Evolutionary conservation across 129 eudicot genomes (phyloP), one percentile per base, ranked within the genome.

Genomic region (Lonicera japonica): DNA sequence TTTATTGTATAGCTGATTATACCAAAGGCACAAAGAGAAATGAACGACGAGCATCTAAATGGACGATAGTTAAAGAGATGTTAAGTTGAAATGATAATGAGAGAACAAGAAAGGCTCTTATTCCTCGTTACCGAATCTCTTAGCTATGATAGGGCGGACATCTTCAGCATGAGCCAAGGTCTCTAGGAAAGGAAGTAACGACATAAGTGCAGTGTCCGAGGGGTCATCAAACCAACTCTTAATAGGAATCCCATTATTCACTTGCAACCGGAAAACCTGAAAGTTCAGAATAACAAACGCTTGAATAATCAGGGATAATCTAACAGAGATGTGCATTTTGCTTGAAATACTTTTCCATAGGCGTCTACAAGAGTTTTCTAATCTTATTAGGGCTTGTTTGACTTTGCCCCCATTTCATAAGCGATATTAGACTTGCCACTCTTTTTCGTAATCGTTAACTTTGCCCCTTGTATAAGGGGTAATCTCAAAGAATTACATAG

Each of bases 81-180:
- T 72, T 55, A 75, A 82, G 54, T 72, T 77, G 73, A 76, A 79
- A 75, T 66, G 69, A 69, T 29, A 29, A 29, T 29, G 36, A 66
- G 68, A 79, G 67, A 56, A 69, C 73, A 82, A 85, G 80, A 78
- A 80, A 86, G 83, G 73, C 74, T 74, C 82, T 88, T 88, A 88
- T 80, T 82, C 99, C 96, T 82, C 85, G 96, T 94, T 94, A 88
- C 99, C 99, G 73, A 88, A 94, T 86, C 80, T 85, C 84, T 84
- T 79, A 46, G 96, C 95, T 70, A 94, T 85, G 60, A 94, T 65
- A 9, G 99, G 99, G 25, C 99, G 95, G 18, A 94, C 99, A 74
- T 94, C 99, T 72, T 88, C 84, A 72, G 85, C 96, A 73, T 75
- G 79, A 63, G 73, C 89, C 75, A 94, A 67, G 21, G 78, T 87